Evolutionary conservation across 208 protist genomes (phyloP).

Genomic region (Tritrichomonas musculus): DNA sequence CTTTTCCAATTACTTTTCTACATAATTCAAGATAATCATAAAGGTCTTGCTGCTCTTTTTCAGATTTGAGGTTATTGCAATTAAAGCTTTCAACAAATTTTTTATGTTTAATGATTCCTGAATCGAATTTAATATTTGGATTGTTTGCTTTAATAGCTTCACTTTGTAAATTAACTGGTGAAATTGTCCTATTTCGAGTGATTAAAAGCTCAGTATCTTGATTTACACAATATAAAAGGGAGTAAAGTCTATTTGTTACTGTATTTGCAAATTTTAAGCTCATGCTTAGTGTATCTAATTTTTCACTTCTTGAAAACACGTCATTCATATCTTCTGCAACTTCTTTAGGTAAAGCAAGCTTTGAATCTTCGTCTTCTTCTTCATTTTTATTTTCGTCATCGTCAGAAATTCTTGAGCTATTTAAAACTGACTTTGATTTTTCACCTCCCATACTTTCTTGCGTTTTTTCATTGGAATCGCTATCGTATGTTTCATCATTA

Average conservation of each 20-base stretch:
- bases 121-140: neutral
- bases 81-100: neutral
- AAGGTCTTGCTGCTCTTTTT: neutral
- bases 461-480: too few relatives aligned
- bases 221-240: neutral
- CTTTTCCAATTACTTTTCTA: neutral
- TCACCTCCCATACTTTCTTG: neutral
- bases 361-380: neutral
- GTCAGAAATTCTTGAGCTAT: neutral
- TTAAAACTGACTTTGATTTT: neutral
- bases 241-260: slow-evolving; percentile 20
- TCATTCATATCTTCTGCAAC: neutral
- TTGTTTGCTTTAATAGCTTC: neutral
- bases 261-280: neutral
- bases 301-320: neutral
- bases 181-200: neutral
- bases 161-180: neutral
- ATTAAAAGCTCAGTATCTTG: neutral
- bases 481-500: neutral
- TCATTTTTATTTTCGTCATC: neutral
- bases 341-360: neutral
- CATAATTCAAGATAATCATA: neutral
- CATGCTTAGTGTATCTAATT: neutral
- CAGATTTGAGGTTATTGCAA: neutral
- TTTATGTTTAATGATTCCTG: neutral